phyloP scores from a whole-genome alignment of 495 filamentous ascomycete species.

The Tetracladium setigerum region DNA sequence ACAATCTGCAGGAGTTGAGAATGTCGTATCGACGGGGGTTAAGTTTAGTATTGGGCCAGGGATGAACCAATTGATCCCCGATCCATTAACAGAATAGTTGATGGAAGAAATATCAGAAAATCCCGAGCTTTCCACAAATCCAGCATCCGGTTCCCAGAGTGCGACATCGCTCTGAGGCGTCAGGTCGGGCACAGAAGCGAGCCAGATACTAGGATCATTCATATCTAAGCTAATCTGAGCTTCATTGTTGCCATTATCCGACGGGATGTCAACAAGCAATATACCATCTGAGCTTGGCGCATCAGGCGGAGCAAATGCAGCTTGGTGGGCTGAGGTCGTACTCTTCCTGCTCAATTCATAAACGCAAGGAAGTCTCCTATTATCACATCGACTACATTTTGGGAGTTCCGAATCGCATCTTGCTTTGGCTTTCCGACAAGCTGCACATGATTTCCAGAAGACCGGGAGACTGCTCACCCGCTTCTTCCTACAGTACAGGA shows the following conservation, averaged over 20 bases:
- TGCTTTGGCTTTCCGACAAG: constrained; percentile 14
- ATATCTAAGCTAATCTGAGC: constrained; percentile 4
- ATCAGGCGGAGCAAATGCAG: constrained; percentile 2
- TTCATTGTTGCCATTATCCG: background rate
- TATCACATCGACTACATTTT: constrained; percentile 6
- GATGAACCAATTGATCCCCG: constrained; percentile 7
- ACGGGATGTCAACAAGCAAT: constrained; percentile 4
- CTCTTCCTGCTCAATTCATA: constrained; percentile 11
- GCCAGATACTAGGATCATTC: background rate
- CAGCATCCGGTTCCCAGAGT: constrained; percentile 15
- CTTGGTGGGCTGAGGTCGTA: constrained; percentile 3
- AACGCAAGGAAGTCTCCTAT: constrained; percentile 4
- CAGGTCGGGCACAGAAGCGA: constrained; percentile 2
- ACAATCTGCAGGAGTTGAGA: constrained; percentile 17
- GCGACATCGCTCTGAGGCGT: constrained; percentile 1
- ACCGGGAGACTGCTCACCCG: constrained; percentile 7
- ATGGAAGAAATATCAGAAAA: constrained; percentile 5
- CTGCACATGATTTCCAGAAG: constrained; percentile 12
- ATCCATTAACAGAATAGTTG: constrained; percentile 3
- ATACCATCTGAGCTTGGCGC: constrained; percentile 6
- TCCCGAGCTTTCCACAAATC: constrained; percentile 12
- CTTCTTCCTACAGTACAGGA: constrained; percentile 13
- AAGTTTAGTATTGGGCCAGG: constrained; percentile 10
- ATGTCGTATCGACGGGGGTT: constrained; percentile 10
- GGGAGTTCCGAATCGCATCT: constrained; percentile 12